Base-by-base conservation (phyloP, 202 grass and related monocot genomes). In the Zoysia matrella region DNA sequence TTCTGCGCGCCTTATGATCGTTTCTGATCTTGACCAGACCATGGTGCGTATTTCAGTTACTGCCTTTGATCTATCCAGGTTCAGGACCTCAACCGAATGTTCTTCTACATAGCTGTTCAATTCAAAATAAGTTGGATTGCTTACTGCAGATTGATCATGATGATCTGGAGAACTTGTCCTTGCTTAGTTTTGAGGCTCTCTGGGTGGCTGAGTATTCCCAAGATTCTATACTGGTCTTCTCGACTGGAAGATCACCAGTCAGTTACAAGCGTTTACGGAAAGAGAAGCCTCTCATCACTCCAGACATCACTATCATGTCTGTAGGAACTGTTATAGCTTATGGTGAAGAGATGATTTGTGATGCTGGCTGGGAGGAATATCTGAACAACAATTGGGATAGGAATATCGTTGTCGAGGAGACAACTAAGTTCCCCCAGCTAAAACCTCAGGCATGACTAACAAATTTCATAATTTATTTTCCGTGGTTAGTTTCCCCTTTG, bases 21-120 rank as follows among this genome's bases (percentile, higher is more conserved):
- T 98, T 84, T 98, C 95, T 43, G 95, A 95, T 71, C 92, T 98
- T 52, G 92, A 98, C 65, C 86, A 98, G 75, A 95, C 95, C 36
- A 95, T 98, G 95, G 95, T 98, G 15, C 2, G 60, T 67, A 16
- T 54, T 53, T 71, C 56, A 67, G 16, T 30, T 69, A 1, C 52
- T 43, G 71, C 47, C 3, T 15, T 72, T 43, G 3, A 13, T 69
- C 60, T 84, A 18, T 47, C 0, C 54, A n/a, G 69, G 62, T 3
- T 52, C 45, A 62, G 72, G 61, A 74, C 15, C 9, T 41, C 60
- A 39, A 5, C 42, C 61, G 14, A 10, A 0, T 67, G 14, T 72
- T 71, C 10, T 70, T n/a, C 14, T 77, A 1, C 65, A 3, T 49
- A 47, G 8, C 47, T 61, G 14, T 36, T 52, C 18, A 70, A 36